Percentiles rank a stretch among this genome's conserved stretches.
Evolutionary conservation across 108 stramenopile genomes (phyloP).

Genomic region (Cyclotella distinguenda): DNA sequence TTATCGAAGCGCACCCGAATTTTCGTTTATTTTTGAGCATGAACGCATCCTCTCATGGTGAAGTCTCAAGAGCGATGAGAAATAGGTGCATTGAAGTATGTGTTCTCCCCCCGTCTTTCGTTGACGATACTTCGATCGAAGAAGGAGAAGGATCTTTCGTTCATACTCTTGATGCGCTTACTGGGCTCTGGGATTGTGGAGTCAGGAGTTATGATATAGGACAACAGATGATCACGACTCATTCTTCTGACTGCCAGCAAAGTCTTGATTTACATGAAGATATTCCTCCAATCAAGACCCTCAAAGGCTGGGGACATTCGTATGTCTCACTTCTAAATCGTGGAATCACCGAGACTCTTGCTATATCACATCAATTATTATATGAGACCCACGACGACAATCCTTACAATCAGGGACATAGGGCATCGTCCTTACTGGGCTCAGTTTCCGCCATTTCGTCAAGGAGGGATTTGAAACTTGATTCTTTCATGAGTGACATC

Average conservation of each 20-base stretch:
- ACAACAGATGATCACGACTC: slow-evolving; percentile 26
- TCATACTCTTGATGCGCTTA: slow-evolving; percentile 35
- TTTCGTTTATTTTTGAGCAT: slow-evolving; percentile 95
- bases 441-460: slow-evolving; percentile 26
- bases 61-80: slow-evolving; percentile 98
- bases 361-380: slow-evolving; percentile 24
- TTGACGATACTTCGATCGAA: slow-evolving; percentile 1
- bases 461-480: slow-evolving; percentile 26
- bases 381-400: slow-evolving; percentile 40
- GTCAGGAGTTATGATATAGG: slow-evolving; percentile 32
- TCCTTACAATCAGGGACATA: background rate
- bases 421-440: slow-evolving; percentile 12
- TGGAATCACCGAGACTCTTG: slow-evolving; percentile 32
- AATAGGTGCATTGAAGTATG: slow-evolving; percentile 97
- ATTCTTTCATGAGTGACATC: slow-evolving; percentile 21
- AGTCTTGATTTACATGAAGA: slow-evolving; percentile 37
- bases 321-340: slow-evolving; percentile 40
- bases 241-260: slow-evolving; percentile 26
- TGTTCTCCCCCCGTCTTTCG: slow-evolving; percentile 38
- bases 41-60: slow-evolving; percentile 84
- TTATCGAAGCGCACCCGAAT: slow-evolving; percentile 87
- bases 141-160: slow-evolving; percentile 7
- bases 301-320: slow-evolving; percentile 44
- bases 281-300: slow-evolving; percentile 29
- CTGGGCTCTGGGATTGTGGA: slow-evolving; percentile 32